Base-by-base conservation (phyloP, 2,329 filamentous ascomycete genomes). In the Sordariomycetes sp. region DNA sequence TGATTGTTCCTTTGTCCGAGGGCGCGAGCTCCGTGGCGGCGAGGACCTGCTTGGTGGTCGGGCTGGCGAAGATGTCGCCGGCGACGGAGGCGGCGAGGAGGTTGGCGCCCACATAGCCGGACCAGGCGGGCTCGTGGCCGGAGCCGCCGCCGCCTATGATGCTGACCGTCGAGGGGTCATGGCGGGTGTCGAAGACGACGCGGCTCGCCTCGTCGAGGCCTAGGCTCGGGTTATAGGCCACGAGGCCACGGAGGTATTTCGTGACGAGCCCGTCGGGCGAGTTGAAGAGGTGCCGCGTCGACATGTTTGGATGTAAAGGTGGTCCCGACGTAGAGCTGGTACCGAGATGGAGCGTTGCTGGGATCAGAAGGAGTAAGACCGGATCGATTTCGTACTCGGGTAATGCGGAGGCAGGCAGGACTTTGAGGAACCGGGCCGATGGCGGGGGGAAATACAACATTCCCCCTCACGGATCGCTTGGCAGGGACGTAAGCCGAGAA, bases 1-100 rank as follows among this genome's bases (percentile, higher is more conserved):
- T 70, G 53, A 85, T 77, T 2, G 77, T 78, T 42, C 82, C 82
- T 63, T 70, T 71, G 36, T 74, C 71, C 32, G 73, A 81, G n/a
- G 76, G 79, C 12, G 76, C 77, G 52, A 74, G 72, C 55, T 78
- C 76, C 48, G 85, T 76, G 6, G 75, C 81, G 1, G 81, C 76
- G 10, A 83, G 66, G 57, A 86, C 81, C 67, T 86, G 82, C 59
- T 79, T 80, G 12, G 82, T 81, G 59, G 78, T 82, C 0, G 82
- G 82, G 7, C 76, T 81, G 17, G 82, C 82, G 61, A 86, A 86
- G 61, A 86, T 78, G 63, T 84, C 80, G 51, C 82, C 82, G 3
- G 74, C 75, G 4, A 82, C 82, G 5, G 81, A 77, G 4, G 80
- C 81, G 1, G 79, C 74, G n/a, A 86, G 74, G 68, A 84, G 74